Percentiles rank a stretch among this genome's conserved stretches.
Conservation (phyloP, 2,329 filamentous ascomycete species). For the Beauveria sp. region DNA sequence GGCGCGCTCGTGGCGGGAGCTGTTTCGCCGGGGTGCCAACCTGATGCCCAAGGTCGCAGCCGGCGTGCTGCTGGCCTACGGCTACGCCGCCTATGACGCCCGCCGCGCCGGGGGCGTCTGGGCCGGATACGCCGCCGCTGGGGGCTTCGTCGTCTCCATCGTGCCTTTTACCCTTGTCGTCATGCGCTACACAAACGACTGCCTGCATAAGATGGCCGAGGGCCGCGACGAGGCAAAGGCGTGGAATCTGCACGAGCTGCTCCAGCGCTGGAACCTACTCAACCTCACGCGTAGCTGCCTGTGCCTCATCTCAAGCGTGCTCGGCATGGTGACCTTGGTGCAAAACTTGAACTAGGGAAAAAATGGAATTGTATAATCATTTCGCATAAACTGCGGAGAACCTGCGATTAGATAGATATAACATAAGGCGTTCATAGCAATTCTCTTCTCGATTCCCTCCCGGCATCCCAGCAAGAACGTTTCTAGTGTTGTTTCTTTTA, state of each 20-base stretch:
- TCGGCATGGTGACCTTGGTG: conserved; percentile 12
- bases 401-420: not conserved
- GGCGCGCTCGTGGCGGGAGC: conserved; percentile 28
- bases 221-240: conserved; percentile 12
- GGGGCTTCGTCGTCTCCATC: conserved; percentile 26
- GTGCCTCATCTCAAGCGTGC: conserved; percentile 22
- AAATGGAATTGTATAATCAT: not conserved
- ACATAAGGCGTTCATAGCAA: not conserved
- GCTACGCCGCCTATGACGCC: conserved; percentile 29
- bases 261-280: conserved; percentile 19
- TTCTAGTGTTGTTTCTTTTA: not conserved
- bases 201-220: conserved; percentile 21
- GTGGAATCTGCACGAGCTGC: conserved; percentile 13
- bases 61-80: conserved; percentile 25
- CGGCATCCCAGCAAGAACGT: not conserved
- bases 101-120: conserved; percentile 21
- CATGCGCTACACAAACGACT: conserved; percentile 30
- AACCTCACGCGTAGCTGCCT: conserved; percentile 25
- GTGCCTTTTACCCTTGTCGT: conserved; percentile 32
- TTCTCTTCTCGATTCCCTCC: not conserved
- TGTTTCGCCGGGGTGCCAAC: conserved; percentile 29
- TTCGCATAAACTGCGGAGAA: no score
- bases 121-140: conserved; percentile 27
- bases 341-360: not conserved
- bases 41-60: conserved; percentile 30